Evolutionary conservation across 768 basidiomycete species (phyloP).

Genomic region (Pisolithus albus): DNA sequence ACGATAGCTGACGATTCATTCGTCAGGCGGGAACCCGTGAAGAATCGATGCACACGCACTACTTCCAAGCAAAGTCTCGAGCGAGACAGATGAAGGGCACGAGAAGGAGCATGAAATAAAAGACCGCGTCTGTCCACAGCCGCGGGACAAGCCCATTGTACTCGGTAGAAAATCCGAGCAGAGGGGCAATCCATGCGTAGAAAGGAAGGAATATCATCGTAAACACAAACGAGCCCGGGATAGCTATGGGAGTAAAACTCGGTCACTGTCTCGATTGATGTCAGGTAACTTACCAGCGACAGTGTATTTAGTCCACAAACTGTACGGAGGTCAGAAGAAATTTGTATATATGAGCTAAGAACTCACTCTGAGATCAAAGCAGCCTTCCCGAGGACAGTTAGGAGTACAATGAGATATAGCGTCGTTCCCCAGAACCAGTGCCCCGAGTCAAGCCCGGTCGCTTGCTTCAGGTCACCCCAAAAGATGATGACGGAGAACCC

Average conservation of each 20-base stretch:
- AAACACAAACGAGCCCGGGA: slow-evolving; percentile 94
- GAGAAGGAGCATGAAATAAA: slow-evolving; percentile 84
- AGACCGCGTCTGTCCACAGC: slow-evolving; percentile 81
- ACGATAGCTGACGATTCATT: slow-evolving; percentile 56
- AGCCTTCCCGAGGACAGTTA: slow-evolving; percentile 96
- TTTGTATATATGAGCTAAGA: neutral
- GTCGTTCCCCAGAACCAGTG: slow-evolving; percentile 99
- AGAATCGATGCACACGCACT: slow-evolving; percentile 41
- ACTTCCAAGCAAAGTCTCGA: slow-evolving; percentile 96
- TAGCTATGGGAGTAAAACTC: slow-evolving; percentile 45
- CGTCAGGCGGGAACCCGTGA: slow-evolving; percentile 3
- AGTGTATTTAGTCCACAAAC: slow-evolving; percentile 99
- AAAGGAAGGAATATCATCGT: slow-evolving; percentile 94
- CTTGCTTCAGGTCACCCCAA: slow-evolving; percentile 85
- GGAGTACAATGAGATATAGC: slow-evolving; percentile 85
- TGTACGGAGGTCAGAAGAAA: slow-evolving; percentile 25
- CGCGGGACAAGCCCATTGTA: slow-evolving; percentile 86
- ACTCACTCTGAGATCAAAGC: slow-evolving; percentile 95
- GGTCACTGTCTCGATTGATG: neutral
- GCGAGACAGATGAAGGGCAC: slow-evolving; percentile 79
- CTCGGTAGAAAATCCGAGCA: slow-evolving; percentile 82
- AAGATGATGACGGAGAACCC: slow-evolving; percentile 86
- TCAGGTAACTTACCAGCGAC: slow-evolving; percentile 58
- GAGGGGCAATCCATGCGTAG: slow-evolving; percentile 82
- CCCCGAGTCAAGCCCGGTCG: slow-evolving; percentile 76